phyloP scores from a whole-genome alignment of 805 yeast genomes.

The Candida sphagnicola region DNA sequence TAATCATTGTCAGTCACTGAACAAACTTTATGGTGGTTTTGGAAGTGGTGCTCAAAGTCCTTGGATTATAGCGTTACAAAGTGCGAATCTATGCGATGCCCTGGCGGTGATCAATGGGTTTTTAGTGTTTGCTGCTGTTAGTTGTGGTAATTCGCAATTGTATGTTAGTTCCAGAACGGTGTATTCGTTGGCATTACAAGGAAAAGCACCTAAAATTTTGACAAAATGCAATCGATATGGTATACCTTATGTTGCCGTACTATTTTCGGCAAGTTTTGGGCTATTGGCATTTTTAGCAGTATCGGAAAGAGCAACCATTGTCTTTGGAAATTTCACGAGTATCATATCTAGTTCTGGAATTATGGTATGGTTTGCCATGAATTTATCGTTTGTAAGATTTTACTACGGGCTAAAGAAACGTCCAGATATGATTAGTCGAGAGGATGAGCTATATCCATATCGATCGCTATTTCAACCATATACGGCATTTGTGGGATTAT shows the following conservation, averaged over 20 bases:
- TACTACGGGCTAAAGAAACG: conserved; percentile 57
- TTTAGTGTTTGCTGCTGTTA: conserved; percentile 43
- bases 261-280: conserved; percentile 60
- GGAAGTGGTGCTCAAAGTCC: conserved; percentile 43
- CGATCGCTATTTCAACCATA: conserved; percentile 69
- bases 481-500: conserved; percentile 57
- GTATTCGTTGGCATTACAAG: conserved; percentile 41
- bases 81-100: conserved; percentile 31
- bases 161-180: conserved; percentile 41
- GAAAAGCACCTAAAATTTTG: conserved; percentile 61
- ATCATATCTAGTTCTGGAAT: conserved; percentile 73
- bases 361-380: conserved; percentile 76
- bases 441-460: conserved; percentile 64
- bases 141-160: conserved; percentile 43
- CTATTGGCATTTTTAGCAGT: conserved; percentile 59
- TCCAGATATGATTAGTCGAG: conserved; percentile 61
- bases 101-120: conserved; percentile 41
- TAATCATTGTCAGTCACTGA: conserved; percentile 22
- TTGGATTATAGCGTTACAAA: conserved; percentile 42
- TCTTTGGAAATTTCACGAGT: conserved; percentile 64
- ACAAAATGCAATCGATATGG: conserved; percentile 59
- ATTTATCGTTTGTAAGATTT: conserved; percentile 60
- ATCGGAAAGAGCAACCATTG: conserved; percentile 51
- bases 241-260: conserved; percentile 68
- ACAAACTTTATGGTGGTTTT: conserved; percentile 26